A percentile compares a stretch with the other conserved stretches of the same genome.
Evolutionary conservation across 192 early-diverging fungal genomes (phyloP).

Genomic region (Martensiomyces pterosporus): DNA sequence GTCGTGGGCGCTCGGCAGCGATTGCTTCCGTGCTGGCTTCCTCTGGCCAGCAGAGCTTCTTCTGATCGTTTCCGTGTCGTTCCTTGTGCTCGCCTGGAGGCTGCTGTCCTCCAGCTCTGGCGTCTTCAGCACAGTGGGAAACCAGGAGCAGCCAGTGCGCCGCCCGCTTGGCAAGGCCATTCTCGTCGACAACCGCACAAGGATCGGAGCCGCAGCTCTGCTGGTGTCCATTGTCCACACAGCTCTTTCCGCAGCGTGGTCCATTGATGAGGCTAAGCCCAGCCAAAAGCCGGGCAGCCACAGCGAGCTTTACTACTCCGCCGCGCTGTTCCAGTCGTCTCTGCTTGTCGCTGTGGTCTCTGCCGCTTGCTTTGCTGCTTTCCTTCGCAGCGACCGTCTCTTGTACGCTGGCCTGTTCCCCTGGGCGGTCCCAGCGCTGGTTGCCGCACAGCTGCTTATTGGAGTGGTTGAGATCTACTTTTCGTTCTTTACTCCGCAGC

Average conservation of each 20-base stretch:
- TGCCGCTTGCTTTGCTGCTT: not conserved
- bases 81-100: conserved; percentile 1
- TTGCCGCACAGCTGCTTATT: conserved; percentile 2
- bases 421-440: conserved; percentile 10
- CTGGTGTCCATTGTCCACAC: conserved; percentile 6
- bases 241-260: not conserved
- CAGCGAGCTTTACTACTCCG: not conserved
- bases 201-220: conserved; percentile 1
- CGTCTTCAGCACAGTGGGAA: conserved; percentile 1
- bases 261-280: too few species aligned
- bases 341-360: conserved; percentile 1
- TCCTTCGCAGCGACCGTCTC: conserved; percentile 5
- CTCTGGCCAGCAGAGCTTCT: conserved; percentile 24
- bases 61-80: not conserved
- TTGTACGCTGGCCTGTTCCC: conserved; percentile 25
- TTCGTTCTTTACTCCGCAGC: conserved; percentile 25
- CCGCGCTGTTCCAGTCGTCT: not conserved
- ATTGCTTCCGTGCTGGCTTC: conserved; percentile 9
- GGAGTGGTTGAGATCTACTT: conserved; percentile 18
- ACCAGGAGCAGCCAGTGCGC: conserved; percentile 10
- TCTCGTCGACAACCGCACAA: conserved; percentile 23
- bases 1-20: conserved; percentile 8
- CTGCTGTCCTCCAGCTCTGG: not conserved
- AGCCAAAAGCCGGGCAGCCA: too few species aligned
- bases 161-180: conserved; percentile 16